A percentile compares a stretch with the other conserved stretches of the same genome.
Conservation (phyloP, 2,329 filamentous ascomycete genomes). For the Colletotrichum caudatum region DNA sequence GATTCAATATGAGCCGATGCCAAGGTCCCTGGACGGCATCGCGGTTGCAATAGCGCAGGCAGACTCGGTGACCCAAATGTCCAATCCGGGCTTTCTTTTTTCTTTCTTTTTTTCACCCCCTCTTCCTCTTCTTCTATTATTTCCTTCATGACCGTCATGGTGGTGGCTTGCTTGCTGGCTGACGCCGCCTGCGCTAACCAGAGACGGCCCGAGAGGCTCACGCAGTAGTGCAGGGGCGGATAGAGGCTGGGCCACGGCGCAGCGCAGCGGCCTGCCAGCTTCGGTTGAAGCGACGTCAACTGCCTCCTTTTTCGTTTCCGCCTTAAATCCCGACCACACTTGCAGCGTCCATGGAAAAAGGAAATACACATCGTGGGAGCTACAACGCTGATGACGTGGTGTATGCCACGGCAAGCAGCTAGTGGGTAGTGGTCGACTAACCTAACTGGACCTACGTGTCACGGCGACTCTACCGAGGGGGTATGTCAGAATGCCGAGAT, state of each 20-base stretch:
- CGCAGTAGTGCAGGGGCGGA: background rate
- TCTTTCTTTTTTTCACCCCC: background rate
- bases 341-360: background rate
- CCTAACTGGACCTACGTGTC: background rate
- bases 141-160: conserved; percentile 16
- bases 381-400: too few species aligned
- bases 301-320: background rate
- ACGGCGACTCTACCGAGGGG: background rate
- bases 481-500: background rate
- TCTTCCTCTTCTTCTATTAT: background rate
- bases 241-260: conserved; percentile 8
- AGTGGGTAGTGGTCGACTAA: background rate
- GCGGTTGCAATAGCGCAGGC: conserved; percentile 15
- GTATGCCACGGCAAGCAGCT: conserved; percentile 1
- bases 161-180: conserved; percentile 3
- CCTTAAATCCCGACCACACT: background rate
- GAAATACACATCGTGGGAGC: background rate
- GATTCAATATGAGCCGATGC: conserved; percentile 12
- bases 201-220: conserved; percentile 11
- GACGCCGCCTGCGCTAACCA: conserved; percentile 23
- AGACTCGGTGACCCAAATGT: background rate
- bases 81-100: background rate
- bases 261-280: conserved; percentile 3
- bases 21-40: conserved; percentile 13
- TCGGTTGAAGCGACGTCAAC: background rate